These are phyloP conservation scores for Silene latifolia DNA, from an alignment of 148 eudicot species.

Conservation along the genomic window DNA sequence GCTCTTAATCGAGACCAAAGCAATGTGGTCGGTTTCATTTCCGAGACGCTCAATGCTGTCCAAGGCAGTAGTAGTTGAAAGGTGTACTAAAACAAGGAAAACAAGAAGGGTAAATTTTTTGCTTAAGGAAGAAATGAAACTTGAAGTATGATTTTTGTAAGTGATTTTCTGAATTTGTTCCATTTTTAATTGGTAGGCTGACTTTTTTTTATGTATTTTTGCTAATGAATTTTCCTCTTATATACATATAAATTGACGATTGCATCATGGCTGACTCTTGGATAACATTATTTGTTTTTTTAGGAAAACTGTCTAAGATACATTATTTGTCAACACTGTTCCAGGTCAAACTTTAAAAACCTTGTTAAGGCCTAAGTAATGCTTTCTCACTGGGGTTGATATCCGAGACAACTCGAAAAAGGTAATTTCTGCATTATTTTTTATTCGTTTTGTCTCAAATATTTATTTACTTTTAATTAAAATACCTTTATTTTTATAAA, in stretches of 20 bases:
- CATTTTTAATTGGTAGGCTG: background rate
- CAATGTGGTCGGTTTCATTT: constrained; percentile 12
- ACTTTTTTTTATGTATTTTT: background rate
- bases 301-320: too few species aligned
- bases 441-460: too few species aligned
- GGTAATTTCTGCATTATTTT: too few species aligned
- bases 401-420: too few species aligned
- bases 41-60: background rate
- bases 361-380: too few species aligned
- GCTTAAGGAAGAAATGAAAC: background rate
- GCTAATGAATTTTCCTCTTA: background rate
- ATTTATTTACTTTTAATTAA: too few species aligned
- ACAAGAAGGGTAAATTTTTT: background rate
- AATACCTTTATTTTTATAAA: too few species aligned
- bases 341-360: background rate
- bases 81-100: background rate
- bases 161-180: background rate
- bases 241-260: background rate
- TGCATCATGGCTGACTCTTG: constrained; percentile 1
- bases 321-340: background rate
- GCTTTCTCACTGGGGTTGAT: too few species aligned
- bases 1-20: constrained; percentile 38
- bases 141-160: background rate
- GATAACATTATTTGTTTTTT: background rate
- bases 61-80: background rate